Base-by-base conservation (phyloP, 1,284 basidiomycete species). In the Malassezia brasiliensis region DNA sequence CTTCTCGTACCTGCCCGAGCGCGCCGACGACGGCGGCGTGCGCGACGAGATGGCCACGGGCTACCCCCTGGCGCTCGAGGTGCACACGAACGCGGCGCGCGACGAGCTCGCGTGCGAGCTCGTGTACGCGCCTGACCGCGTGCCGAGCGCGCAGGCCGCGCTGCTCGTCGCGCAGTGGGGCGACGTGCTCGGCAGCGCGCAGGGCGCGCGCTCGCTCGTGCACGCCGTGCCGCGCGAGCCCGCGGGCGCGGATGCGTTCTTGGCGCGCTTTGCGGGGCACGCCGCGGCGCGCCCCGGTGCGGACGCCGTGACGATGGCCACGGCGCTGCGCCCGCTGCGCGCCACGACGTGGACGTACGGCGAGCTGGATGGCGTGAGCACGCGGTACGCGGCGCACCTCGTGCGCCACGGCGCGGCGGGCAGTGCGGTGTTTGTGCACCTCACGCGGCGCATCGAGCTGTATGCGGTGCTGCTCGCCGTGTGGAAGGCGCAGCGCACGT, bases 401-500 rank as follows among this genome's bases (percentile, higher is more conserved):
- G 53, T 32, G 11, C 32, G 12, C 28, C 28, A 50, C 4, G 22
- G 30, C 20, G n/a, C 11, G 14, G 25, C 17, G 12, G 54, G 54
- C 25, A 40, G 35, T 0, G 60, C 62, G 5, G 47, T 73, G 32
- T 68, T 60, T 14, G 66, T 73, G 5, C 64, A 66, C 41, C 56
- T 71, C 38, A 53, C 63, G 41, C 66, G 65, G 35, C 56, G 62
- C 0, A 40, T 66, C 6, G 57, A 61, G n/a, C 52, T 69, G 2
- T 73, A 69, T 34, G 55, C 61, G 1, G 49, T 62, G 10, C 54
- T 73, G n/a, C 44, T 73, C 5, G 68, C 64, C 2, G 56, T 66
- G 28, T 73, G 70, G 70, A 73, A 71, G 53, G 63, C 66, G 1
- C 64, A 62, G 31, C 69, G 68, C 47, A 59, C 57, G 3, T 73